Evolutionary conservation across 2,329 filamentous ascomycete species (phyloP).

Genomic region (Didymella pomorum): DNA sequence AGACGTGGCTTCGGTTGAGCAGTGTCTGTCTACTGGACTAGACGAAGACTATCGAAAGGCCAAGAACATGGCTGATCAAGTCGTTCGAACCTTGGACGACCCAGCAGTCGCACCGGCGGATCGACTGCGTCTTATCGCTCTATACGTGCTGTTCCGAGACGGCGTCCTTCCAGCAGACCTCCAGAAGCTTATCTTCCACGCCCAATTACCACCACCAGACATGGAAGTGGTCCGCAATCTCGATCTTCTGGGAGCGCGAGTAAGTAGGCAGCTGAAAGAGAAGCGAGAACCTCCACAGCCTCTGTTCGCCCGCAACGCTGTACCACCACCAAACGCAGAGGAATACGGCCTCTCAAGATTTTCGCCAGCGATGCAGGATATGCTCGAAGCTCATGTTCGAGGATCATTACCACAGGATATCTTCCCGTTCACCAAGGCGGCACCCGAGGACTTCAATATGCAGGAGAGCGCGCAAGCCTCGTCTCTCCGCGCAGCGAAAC

Average conservation of each 20-base stretch:
- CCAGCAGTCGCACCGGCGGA: conserved; percentile 75
- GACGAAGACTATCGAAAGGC: conserved; percentile 93
- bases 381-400: conserved; percentile 74
- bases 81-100: conserved; percentile 89
- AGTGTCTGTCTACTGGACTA: conserved; percentile 85
- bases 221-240: conserved; percentile 78
- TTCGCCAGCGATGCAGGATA: conserved; percentile 79
- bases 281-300: conserved; percentile 69
- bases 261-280: conserved; percentile 79
- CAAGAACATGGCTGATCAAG: conserved; percentile 84
- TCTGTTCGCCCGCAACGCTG: conserved; percentile 74
- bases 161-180: conserved; percentile 86
- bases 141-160: conserved; percentile 86
- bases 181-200: conserved; percentile 82
- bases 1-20: conserved; percentile 84
- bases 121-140: conserved; percentile 81
- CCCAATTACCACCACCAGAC: conserved; percentile 77
- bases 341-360: conserved; percentile 89
- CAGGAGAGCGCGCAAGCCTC: conserved; percentile 60
- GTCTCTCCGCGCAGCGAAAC: conserved; percentile 88
- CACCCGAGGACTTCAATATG: conserved; percentile 67
- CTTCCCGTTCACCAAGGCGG: conserved; percentile 60
- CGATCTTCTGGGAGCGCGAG: conserved; percentile 79
- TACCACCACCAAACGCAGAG: conserved; percentile 63
- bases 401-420: conserved; percentile 54